Evolutionary conservation across 768 basidiomycete species (phyloP), one percentile per base, ranked within the genome.

Genomic region (Calocera cornea): DNA sequence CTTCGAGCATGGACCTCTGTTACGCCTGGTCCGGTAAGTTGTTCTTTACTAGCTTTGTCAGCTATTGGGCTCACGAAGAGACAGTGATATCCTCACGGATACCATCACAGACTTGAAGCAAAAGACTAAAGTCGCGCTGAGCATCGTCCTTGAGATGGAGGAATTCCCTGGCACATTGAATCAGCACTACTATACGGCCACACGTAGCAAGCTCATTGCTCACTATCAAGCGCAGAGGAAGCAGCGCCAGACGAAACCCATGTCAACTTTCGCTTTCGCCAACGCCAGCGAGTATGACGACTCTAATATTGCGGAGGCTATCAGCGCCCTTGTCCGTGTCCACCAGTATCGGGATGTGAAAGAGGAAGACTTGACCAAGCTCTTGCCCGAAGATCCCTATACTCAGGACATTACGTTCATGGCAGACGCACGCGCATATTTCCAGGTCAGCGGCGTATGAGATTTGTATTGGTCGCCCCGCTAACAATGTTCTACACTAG

Each of bases 361-460:
- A 40, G 73, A 79, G 0, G 74, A 75, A 1, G 83, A 86, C 65
- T 69, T 88, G 0, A 70, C 80, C 0, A 84, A 79, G 70, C 71
- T 88, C 0, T 77, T 85, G 1, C 80, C 83, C 0, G 67, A 78
- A 0, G 85, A 87, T 68, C 76, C 76, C 17, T 65, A 34, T 12
- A 10, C 11, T 17, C 44, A 47, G 44, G 44, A 19, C 5, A 47
- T 89, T 19, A 71, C 75, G 2, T 87, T 89, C 71, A 89, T 90
- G 87, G 86, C 86, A 0, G 82, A 84, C 66, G 86, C 88, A 1
- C 79, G 86, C 2, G 87, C 85, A 0, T 89, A 89, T 70, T 89
- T 89, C 74, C 86, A 89, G 80, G 88, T 65, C 8, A 47, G 44
- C 7, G 44, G 24, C 19, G 3, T 3, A 8, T 7, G 16, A 19